Evolutionary conservation across 2,329 filamentous ascomycete species (phyloP).

Genomic region (Fusarium secorum): DNA sequence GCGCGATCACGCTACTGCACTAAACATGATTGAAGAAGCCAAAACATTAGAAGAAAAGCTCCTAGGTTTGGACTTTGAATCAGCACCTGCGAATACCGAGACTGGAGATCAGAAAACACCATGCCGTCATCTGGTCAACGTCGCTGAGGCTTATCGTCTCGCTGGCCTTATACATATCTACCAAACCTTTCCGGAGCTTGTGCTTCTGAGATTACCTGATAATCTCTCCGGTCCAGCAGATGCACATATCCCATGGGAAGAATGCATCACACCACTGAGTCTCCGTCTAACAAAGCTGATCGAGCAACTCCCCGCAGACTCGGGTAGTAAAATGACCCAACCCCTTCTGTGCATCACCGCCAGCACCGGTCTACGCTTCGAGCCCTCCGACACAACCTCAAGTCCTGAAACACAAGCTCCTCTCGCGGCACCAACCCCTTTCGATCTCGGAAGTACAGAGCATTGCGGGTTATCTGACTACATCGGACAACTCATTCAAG

Average conservation of each 20-base stretch:
- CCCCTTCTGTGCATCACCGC: constrained; percentile 48
- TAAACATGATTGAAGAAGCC: constrained; percentile 44
- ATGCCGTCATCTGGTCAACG: constrained; percentile 44
- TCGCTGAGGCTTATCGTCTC: constrained; percentile 50
- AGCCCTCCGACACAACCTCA: background rate
- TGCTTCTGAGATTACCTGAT: constrained; percentile 41
- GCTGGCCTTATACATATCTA: constrained; percentile 51
- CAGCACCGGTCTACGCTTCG: constrained; percentile 43
- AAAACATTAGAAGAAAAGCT: constrained; percentile 46
- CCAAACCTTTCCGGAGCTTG: constrained; percentile 49
- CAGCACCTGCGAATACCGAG: constrained; percentile 25
- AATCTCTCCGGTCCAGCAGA: background rate
- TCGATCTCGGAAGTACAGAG: constrained; percentile 1
- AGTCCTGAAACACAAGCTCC: background rate
- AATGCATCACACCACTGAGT: constrained; percentile 45
- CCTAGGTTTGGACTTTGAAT: constrained; percentile 41
- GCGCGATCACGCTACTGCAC: constrained; percentile 23
- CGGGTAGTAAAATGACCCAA: constrained; percentile 47
- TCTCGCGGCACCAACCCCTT: background rate
- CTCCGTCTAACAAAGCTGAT: constrained; percentile 42
- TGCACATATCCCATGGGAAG: constrained; percentile 41
- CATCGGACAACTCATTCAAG: constrained; percentile 15
- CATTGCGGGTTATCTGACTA: constrained; percentile 27
- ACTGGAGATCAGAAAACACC: constrained; percentile 43
- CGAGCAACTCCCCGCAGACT: constrained; percentile 44